These are phyloP conservation scores for Hymenoscyphus scutula DNA, from an alignment of 2,329 filamentous ascomycete genomes.

Conservation along the genomic window DNA sequence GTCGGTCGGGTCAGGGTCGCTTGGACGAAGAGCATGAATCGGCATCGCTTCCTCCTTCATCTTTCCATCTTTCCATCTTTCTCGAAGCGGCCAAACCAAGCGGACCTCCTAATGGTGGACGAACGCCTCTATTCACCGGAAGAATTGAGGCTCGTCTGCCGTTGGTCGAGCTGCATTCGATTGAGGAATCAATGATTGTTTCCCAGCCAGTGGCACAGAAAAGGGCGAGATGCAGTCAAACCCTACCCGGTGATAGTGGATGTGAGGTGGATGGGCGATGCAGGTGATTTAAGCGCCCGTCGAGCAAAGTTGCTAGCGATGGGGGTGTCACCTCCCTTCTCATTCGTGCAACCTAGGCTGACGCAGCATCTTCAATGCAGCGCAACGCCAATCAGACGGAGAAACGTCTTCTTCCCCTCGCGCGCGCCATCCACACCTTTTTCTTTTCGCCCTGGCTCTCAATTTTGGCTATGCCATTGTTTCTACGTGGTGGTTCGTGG, in stretches of 20 bases:
- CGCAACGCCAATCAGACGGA: constrained; percentile 9
- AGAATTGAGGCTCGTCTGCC: constrained; percentile 6
- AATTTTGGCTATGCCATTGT: constrained; percentile 14
- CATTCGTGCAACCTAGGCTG: constrained; percentile 6
- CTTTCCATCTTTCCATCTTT: too few relatives aligned
- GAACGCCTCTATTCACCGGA: background rate
- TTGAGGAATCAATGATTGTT: too few relatives aligned
- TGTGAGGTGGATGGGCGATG: too few relatives aligned
- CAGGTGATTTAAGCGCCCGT: constrained; percentile 9
- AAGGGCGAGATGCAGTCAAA: constrained; percentile 9
- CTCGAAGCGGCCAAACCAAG: background rate
- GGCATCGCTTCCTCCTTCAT: too few relatives aligned
- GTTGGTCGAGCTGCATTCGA: background rate
- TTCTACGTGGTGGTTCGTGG: constrained; percentile 13
- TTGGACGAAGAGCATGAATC: background rate
- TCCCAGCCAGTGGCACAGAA: constrained; percentile 5
- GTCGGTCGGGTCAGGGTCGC: background rate
- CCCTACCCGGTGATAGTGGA: background rate
- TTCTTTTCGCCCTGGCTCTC: background rate
- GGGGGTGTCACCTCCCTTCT: constrained; percentile 2
- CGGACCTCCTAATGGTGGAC: background rate
- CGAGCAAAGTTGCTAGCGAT: background rate
- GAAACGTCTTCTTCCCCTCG: constrained; percentile 8
- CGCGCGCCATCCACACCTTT: constrained; percentile 17
- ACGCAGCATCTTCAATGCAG: constrained; percentile 7